Base-by-base conservation (phyloP, 176 grass and related monocot genomes). In the Avena sativa region DNA sequence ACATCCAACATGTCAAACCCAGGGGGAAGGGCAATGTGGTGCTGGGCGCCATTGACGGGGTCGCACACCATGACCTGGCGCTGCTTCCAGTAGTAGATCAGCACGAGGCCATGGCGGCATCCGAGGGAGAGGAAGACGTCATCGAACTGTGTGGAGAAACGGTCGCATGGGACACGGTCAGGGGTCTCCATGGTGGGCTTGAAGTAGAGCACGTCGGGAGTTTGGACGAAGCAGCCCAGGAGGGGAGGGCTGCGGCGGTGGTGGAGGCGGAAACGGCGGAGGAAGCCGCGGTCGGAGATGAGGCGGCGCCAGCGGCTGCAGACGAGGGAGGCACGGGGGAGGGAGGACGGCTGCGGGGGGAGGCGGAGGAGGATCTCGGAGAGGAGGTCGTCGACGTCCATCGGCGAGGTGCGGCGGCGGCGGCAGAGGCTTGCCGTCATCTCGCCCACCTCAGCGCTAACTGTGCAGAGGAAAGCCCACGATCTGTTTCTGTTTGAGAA, bases 311-410 rank as follows among this genome's bases (percentile, higher is more conserved):
- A 81, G 43, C 44, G 61, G 21, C 49, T 81, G 63, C 47, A 69
- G 79, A 69, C 47, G 79, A n/a, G 15, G 25, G 79, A 68, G 16
- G 79, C 63, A 17, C 25, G 63, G 25, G 78, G 62, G 46, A 81
- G 63, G 62, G 79, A 81, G 11, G 61, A 64, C 11, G 61, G 61
- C 23, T 28, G 61, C 61, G 61, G 61, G 23, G 11, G 40, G 26
- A 38, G 66, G 66, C 66, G 28, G 66, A 69, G 14, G 66, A 69
- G 66, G 12, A 69, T 69, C 66, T 69, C 66, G 12, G 70, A 44
- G 34, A 73, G 70, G 43, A 73, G 70, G 70, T 73, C 43, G 20
- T 73, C 43, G 70, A 6, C 70, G 4, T 47, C 70, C 43, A 73
- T 8, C 8, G 69, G 17, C 38, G 46, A 11, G 46, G 9, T 47